Percentiles rank a stretch among this genome's conserved stretches.
phyloP scores from a whole-genome alignment of 139 green algal genomes.

The Chlorella sp. region DNA sequence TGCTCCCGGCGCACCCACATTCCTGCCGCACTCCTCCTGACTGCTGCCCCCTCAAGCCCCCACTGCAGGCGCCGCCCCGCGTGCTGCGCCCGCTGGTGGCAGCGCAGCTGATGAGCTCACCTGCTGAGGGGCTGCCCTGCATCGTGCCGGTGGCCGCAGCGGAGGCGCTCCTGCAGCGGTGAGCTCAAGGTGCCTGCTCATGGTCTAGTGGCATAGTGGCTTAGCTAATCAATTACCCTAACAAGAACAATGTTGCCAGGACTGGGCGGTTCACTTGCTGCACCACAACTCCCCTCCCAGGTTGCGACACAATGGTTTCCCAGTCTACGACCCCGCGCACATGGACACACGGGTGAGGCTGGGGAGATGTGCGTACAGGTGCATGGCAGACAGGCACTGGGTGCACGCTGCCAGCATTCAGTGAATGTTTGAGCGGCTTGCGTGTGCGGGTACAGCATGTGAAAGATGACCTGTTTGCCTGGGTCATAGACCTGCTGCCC shows the following conservation, averaged over 20 bases:
- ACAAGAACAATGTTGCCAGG: too few species aligned
- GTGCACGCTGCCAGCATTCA: too few species aligned
- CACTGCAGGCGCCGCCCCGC: constrained; percentile 1
- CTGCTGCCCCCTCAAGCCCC: too few species aligned
- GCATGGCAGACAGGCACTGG: too few species aligned
- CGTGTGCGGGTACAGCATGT: too few species aligned
- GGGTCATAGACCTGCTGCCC: background rate
- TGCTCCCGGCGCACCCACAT: too few species aligned
- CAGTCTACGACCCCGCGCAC: background rate
- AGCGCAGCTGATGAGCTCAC: constrained; percentile 12
- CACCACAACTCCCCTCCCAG: too few species aligned
- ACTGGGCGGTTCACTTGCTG: too few species aligned
- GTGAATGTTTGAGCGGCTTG: background rate
- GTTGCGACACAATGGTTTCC: constrained; percentile 7
- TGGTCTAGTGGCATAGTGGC: too few species aligned
- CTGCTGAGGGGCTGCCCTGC: constrained; percentile 4
- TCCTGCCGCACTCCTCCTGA: background rate
- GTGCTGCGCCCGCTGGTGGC: background rate
- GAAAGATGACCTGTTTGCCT: background rate
- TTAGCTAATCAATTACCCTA: too few species aligned
- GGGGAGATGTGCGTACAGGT: background rate
- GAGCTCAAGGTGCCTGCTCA: too few species aligned
- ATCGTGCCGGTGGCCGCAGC: background rate
- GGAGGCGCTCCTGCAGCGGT: background rate
- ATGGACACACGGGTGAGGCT: background rate